phyloP scores from a whole-genome alignment of 129 eudicot genomes.

The Cynara cardunculus region DNA sequence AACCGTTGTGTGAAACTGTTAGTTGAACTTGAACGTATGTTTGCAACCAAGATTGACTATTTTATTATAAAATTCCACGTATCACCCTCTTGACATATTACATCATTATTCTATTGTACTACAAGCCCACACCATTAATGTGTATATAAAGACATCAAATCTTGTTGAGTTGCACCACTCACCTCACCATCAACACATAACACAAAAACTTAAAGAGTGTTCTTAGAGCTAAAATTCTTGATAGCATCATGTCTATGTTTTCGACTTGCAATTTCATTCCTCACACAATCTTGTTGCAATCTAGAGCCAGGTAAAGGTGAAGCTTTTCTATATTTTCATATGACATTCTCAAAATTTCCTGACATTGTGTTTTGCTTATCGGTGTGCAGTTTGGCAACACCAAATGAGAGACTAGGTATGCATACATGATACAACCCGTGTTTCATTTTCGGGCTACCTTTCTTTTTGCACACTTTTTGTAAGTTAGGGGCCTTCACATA shows the following conservation, averaged over 20 bases:
- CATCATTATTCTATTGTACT: not conserved
- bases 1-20: conserved; percentile 24
- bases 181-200: conserved; percentile 22
- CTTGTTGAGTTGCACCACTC: conserved; percentile 17
- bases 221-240: conserved; percentile 11
- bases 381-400: conserved; percentile 43
- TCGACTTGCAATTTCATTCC: conserved; percentile 34
- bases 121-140: conserved; percentile 5
- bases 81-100: conserved; percentile 22
- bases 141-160: conserved; percentile 30
- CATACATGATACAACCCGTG: not conserved
- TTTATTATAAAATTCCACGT: not conserved
- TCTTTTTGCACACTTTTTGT: not conserved
- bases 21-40: conserved; percentile 26
- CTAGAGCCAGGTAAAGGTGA: conserved; percentile 41
- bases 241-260: conserved; percentile 34
- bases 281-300: conserved; percentile 31
- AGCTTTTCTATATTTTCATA: not conserved
- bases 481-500: too few species aligned
- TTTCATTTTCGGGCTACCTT: not conserved
- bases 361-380: conserved; percentile 16
- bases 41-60: conserved; percentile 32
- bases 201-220: conserved; percentile 4
- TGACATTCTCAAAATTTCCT: not conserved
- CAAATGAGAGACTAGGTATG: conserved; percentile 42